Conservation (phyloP, 352 stramenopile species). For the Phytophthora meadii region DNA sequence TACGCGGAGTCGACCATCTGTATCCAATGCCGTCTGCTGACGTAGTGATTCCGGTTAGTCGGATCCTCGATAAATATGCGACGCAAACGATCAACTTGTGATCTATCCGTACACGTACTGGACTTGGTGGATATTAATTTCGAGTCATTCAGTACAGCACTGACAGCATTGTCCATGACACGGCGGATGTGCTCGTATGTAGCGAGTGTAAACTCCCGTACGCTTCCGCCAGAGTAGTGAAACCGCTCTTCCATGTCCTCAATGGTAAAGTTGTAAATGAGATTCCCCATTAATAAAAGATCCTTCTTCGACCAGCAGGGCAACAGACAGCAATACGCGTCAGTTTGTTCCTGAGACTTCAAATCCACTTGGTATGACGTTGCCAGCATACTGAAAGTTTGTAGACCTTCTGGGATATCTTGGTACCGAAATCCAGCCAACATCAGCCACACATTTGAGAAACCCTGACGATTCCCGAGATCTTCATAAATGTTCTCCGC, state of each 20-base stretch:
- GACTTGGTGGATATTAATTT: background rate
- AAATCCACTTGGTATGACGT: slow-evolving; percentile 31
- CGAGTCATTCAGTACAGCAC: slow-evolving; percentile 8
- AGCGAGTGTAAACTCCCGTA: slow-evolving; percentile 17
- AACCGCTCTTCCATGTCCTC: slow-evolving; percentile 9
- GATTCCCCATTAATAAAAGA: no score
- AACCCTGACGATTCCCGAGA: background rate
- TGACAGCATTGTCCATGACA: slow-evolving; percentile 4
- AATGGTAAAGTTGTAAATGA: no score
- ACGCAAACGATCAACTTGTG: slow-evolving; percentile 23
- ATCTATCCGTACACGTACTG: background rate
- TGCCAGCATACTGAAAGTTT: slow-evolving; percentile 29
- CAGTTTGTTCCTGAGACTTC: slow-evolving; percentile 10
- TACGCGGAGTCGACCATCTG: slow-evolving; percentile 25
- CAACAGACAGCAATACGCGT: slow-evolving; percentile 24
- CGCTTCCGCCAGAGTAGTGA: slow-evolving; percentile 23
- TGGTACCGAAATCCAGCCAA: background rate
- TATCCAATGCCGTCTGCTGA: slow-evolving; percentile 8
- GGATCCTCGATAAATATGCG: slow-evolving; percentile 17
- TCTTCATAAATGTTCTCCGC: slow-evolving; percentile 7
- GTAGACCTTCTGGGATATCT: background rate
- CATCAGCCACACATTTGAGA: background rate
- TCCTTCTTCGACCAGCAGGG: slow-evolving; percentile 9
- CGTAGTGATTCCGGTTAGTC: slow-evolving; percentile 1
- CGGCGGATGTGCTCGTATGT: background rate